Conservation (phyloP, 805 yeast species). For the Wickerhamiella lipophila region DNA sequence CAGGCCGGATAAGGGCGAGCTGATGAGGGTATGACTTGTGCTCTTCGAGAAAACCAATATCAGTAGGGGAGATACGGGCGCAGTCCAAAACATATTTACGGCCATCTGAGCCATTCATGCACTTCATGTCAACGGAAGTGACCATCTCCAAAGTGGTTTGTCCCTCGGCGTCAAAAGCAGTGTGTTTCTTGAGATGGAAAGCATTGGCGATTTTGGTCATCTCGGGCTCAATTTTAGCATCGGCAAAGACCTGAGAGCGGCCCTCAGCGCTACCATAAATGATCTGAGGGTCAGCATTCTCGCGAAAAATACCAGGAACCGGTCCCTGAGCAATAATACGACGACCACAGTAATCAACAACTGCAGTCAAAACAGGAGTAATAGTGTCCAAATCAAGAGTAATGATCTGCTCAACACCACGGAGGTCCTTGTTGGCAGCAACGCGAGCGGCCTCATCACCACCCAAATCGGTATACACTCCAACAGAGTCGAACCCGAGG, state of each 20-base stretch:
- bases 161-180: constrained; percentile 39
- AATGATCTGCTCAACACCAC: constrained; percentile 56
- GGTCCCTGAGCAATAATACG: constrained; percentile 88
- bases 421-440: constrained; percentile 65
- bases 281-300: constrained; percentile 37
- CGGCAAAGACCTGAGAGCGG: constrained; percentile 36
- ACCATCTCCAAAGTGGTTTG: constrained; percentile 35
- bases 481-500: constrained; percentile 56
- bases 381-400: constrained; percentile 50
- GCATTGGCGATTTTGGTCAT: constrained; percentile 54
- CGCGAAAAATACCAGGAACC: constrained; percentile 75
- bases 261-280: constrained; percentile 66
- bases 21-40: constrained; percentile 61
- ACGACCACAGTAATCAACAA: constrained; percentile 81
- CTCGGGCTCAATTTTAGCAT: constrained; percentile 41
- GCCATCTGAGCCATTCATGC: constrained; percentile 72
- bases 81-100: constrained; percentile 76
- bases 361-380: constrained; percentile 63
- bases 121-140: constrained; percentile 64
- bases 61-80: constrained; percentile 73
- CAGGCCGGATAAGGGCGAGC: constrained; percentile 67
- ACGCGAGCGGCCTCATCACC: constrained; percentile 80
- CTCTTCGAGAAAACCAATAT: constrained; percentile 55
- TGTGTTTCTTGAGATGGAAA: constrained; percentile 66
- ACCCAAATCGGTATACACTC: constrained; percentile 52